A percentile compares a stretch with the other conserved stretches of the same genome.
These are phyloP conservation scores for Colletotrichum cuscutae DNA, from an alignment of 2,329 filamentous ascomycete species.

Conservation along the genomic window DNA sequence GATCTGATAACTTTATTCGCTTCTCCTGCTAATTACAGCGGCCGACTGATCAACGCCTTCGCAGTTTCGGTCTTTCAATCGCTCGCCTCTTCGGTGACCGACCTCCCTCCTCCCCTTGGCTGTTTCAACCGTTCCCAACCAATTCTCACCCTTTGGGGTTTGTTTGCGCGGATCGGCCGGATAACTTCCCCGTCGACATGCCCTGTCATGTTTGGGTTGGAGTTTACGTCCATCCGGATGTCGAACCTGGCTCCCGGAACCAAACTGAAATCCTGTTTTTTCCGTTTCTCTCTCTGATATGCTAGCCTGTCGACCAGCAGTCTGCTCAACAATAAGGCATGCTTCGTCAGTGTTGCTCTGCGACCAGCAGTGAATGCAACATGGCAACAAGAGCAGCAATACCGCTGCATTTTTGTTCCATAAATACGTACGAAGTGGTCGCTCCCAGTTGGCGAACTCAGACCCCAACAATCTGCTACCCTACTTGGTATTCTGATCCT, in stretches of 20 bases:
- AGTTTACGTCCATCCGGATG: neutral
- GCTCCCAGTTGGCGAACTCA: neutral
- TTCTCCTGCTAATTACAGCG: neutral
- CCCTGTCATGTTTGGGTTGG: neutral
- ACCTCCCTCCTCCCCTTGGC: neutral
- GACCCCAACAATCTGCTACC: neutral
- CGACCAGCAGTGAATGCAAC: neutral
- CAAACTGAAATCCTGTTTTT: neutral
- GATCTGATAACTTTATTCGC: conserved; percentile 34
- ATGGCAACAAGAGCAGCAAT: neutral
- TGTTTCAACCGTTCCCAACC: neutral
- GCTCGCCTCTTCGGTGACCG: conserved; percentile 15
- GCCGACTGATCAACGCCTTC: conserved; percentile 3
- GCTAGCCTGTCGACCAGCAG: neutral
- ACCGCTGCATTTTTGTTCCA: neutral
- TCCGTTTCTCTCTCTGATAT: neutral
- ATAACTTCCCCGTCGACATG: neutral
- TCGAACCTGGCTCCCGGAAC: neutral
- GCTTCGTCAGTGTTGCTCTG: neutral
- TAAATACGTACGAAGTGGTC: no score
- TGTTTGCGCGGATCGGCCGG: neutral
- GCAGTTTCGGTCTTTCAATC: neutral
- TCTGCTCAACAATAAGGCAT: neutral
- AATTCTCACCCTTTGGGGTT: neutral
- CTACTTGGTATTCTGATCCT: neutral